Percentiles rank a stretch among this genome's conserved stretches.
Conservation (phyloP, 208 protist genomes). For the Trichomonas tenax region DNA sequence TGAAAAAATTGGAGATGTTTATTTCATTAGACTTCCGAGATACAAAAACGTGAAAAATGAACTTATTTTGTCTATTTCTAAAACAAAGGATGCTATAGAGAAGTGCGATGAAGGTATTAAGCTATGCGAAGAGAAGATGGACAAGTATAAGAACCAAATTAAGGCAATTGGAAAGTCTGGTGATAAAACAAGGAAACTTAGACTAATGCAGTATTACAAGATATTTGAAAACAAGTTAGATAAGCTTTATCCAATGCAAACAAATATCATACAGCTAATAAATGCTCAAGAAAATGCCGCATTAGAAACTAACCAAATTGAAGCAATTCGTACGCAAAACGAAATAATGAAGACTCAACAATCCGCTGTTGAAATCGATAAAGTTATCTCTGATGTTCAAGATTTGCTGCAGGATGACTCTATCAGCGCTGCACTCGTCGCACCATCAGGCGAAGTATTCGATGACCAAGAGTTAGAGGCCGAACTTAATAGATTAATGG, state of each 20-base stretch:
- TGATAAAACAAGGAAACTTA: neutral
- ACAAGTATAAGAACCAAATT: neutral
- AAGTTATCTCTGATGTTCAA: neutral
- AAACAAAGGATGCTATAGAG: neutral
- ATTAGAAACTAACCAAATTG: neutral
- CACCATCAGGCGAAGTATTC: no score
- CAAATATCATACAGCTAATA: neutral
- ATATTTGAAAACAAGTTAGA: neutral
- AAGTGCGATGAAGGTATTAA: neutral
- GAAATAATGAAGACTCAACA: neutral
- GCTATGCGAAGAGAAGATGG: neutral
- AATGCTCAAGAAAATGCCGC: neutral
- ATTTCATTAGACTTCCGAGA: neutral
- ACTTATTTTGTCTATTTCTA: neutral
- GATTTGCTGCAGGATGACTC: no score
- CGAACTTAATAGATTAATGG: no score
- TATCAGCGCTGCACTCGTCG: no score
- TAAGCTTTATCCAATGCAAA: neutral
- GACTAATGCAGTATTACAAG: neutral
- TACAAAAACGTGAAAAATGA: neutral
- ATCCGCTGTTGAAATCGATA: neutral
- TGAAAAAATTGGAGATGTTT: neutral
- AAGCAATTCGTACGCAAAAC: neutral
- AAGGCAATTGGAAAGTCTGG: neutral
- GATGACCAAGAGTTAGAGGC: no score